Conservation (phyloP, 441 rosid genomes). For the Geranium incanum region DNA sequence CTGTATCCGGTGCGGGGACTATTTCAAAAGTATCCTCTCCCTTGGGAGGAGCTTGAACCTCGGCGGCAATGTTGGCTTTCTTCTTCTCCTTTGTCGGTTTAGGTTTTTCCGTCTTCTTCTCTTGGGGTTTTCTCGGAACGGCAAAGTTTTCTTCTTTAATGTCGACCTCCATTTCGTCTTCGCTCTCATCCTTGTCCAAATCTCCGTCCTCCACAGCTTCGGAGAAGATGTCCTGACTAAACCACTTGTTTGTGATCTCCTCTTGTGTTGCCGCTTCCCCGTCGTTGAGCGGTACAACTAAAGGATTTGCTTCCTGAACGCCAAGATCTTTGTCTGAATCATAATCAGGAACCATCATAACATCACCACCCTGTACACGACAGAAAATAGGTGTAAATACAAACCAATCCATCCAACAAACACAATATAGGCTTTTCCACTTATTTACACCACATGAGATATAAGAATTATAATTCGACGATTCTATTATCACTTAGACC, state of each 20-base stretch:
- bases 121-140: conserved; percentile 27
- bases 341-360: conserved; percentile 38
- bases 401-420: background rate
- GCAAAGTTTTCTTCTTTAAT: conserved; percentile 21
- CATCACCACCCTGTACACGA: conserved; percentile 50
- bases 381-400: conserved; percentile 11
- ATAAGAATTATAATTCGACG: background rate
- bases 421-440: background rate
- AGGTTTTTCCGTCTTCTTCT: conserved; percentile 20
- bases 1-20: conserved; percentile 67
- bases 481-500: background rate
- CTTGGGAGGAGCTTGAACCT: conserved; percentile 23
- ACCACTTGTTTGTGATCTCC: conserved; percentile 79
- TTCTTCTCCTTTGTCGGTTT: conserved; percentile 1
- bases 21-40: conserved; percentile 64
- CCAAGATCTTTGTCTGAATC: conserved; percentile 62
- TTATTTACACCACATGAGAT: background rate
- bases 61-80: conserved; percentile 13
- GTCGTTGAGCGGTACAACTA: conserved; percentile 58
- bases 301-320: conserved; percentile 71
- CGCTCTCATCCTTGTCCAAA: conserved; percentile 44
- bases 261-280: conserved; percentile 53
- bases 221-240: conserved; percentile 72
- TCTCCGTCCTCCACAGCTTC: conserved; percentile 79
- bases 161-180: conserved; percentile 43